Evolutionary conservation across 768 basidiomycete genomes (phyloP).

Genomic region (Amanita inopinata): DNA sequence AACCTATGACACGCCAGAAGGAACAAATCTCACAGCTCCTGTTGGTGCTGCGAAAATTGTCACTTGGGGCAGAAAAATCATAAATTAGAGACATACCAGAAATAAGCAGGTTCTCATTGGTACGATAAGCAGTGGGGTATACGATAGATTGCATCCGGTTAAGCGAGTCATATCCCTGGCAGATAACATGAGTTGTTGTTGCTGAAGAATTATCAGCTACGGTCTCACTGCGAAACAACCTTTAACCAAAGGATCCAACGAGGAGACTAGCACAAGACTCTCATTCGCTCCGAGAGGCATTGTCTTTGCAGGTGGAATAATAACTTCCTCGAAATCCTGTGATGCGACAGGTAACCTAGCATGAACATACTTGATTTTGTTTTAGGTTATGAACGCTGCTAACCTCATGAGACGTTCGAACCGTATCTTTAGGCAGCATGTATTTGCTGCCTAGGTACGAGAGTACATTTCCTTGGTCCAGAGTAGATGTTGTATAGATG

Average conservation of each 20-base stretch:
- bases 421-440: conserved; percentile 76
- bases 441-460: conserved; percentile 72
- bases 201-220: background rate
- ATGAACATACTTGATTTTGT: background rate
- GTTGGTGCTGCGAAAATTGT: conserved; percentile 64
- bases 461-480: conserved; percentile 50
- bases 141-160: conserved; percentile 96
- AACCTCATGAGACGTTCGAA: conserved; percentile 59
- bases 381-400: conserved; percentile 8
- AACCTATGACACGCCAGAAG: background rate
- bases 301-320: conserved; percentile 73
- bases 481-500: conserved; percentile 69
- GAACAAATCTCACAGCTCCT: conserved; percentile 70
- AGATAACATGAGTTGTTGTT: conserved; percentile 9
- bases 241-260: conserved; percentile 66
- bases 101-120: conserved; percentile 93
- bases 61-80: background rate
- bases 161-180: conserved; percentile 72
- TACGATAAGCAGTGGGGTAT: conserved; percentile 85
- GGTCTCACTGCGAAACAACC: conserved; percentile 75
- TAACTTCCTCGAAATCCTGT: conserved; percentile 86
- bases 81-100: conserved; percentile 48
- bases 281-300: conserved; percentile 69
- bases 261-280: conserved; percentile 55
- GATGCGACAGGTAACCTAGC: background rate